A percentile compares a stretch with the other conserved stretches of the same genome.
These are phyloP conservation scores for Rhizophora mangle DNA, from an alignment of 345 rosid species.

Conservation along the genomic window DNA sequence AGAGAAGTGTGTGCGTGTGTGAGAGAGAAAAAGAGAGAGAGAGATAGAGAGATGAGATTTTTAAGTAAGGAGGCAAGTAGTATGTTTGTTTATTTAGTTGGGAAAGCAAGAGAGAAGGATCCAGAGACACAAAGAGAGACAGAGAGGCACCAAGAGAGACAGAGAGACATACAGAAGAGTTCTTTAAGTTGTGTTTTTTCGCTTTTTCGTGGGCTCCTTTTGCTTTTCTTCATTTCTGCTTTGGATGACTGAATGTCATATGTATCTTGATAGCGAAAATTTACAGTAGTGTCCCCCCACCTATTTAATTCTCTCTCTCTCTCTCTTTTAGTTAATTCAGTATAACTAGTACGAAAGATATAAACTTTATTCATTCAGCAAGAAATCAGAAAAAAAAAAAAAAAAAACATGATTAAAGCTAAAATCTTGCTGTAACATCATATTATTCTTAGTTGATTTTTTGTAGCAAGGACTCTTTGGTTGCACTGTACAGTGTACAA, in stretches of 20 bases:
- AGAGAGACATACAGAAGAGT: background rate
- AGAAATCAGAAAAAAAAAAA: too few relatives aligned
- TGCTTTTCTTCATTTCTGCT: constrained; percentile 6
- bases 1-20: background rate
- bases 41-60: background rate
- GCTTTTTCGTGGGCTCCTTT: background rate
- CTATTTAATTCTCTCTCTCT: too few relatives aligned
- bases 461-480: too few relatives aligned
- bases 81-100: constrained; percentile 3
- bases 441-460: too few relatives aligned
- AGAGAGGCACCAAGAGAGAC: background rate
- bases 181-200: background rate
- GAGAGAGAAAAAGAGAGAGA: background rate
- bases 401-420: too few relatives aligned
- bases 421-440: too few relatives aligned
- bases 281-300: too few relatives aligned
- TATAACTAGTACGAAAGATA: too few relatives aligned
- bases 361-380: too few relatives aligned
- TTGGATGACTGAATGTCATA: background rate
- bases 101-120: constrained; percentile 6
- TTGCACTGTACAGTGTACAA: too few relatives aligned
- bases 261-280: too few relatives aligned
- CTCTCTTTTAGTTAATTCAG: too few relatives aligned
- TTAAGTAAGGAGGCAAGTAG: background rate
- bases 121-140: background rate